phyloP scores from a whole-genome alignment of 306 rosid species.

The Ormosia semicastrata region DNA sequence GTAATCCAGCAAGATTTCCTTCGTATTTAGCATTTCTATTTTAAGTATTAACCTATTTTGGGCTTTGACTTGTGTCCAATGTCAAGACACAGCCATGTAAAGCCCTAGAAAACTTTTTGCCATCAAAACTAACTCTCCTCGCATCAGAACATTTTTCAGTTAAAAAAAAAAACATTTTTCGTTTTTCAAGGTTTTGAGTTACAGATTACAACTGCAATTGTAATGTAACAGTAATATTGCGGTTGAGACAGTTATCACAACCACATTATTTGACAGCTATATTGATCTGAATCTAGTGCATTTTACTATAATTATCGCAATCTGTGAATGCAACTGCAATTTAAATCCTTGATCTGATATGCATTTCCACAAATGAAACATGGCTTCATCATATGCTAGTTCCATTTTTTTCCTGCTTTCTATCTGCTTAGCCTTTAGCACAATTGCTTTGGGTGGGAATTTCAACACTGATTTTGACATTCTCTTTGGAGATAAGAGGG shows the following conservation, averaged over 20 bases:
- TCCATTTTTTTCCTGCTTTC: slow-evolving; percentile 14
- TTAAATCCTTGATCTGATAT: neutral
- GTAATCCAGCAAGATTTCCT: neutral
- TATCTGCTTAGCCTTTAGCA: neutral
- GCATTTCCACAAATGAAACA: neutral
- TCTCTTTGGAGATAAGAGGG: slow-evolving; percentile 44
- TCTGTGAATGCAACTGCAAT: neutral
- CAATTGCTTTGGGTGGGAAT: slow-evolving; percentile 22
- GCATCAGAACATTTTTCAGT: neutral
- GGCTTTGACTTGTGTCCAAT: slow-evolving; percentile 29
- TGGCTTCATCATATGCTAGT: slow-evolving; percentile 17
- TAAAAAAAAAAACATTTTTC: too few relatives aligned
- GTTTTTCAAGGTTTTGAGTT: neutral
- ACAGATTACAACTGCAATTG: slow-evolving; percentile 29
- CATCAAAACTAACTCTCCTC: neutral
- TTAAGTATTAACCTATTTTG: slow-evolving; percentile 19
- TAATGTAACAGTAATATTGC: slow-evolving; percentile 22
- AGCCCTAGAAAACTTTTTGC: neutral
- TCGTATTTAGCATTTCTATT: slow-evolving; percentile 31
- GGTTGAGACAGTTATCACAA: slow-evolving; percentile 18
- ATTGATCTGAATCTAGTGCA: neutral
- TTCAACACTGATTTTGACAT: slow-evolving; percentile 31
- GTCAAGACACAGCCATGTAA: slow-evolving; percentile 4
- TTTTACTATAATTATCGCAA: neutral
- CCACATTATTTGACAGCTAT: slow-evolving; percentile 18